These are phyloP conservation scores for Biscutella laevigata DNA, from an alignment of 441 rosid species.

Conservation along the genomic window DNA sequence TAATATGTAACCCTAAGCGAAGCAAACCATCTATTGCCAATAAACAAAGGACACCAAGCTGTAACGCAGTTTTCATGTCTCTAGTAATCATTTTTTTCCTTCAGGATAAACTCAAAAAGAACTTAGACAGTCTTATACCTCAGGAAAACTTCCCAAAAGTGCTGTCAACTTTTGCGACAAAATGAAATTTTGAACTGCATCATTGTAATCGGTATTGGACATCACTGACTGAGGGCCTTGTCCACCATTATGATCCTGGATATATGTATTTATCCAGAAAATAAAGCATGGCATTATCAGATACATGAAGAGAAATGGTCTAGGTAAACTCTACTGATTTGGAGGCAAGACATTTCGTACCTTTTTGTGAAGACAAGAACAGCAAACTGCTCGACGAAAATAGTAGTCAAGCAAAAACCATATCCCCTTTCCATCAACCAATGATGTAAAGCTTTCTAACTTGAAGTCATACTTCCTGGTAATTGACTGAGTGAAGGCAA, in stretches of 20 bases:
- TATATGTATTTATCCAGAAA: conserved; percentile 19
- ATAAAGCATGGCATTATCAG: not conserved
- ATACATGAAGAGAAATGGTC: conserved; percentile 5
- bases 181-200: conserved; percentile 78
- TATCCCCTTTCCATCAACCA: conserved; percentile 81
- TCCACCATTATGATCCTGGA: conserved; percentile 38
- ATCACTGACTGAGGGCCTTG: conserved; percentile 54
- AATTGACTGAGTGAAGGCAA: conserved; percentile 47
- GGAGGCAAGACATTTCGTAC: conserved; percentile 8
- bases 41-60: not conserved
- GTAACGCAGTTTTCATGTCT: conserved; percentile 4
- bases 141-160: conserved; percentile 79
- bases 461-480: conserved; percentile 47
- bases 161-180: conserved; percentile 71
- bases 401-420: conserved; percentile 94
- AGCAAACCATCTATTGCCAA: not conserved
- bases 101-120: not conserved
- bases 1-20: conserved; percentile 1
- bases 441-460: conserved; percentile 43
- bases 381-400: conserved; percentile 64
- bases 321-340: not conserved
- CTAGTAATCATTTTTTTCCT: not conserved
- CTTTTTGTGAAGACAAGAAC: conserved; percentile 53
- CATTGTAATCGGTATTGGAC: conserved; percentile 52
- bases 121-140: conserved; percentile 36